phyloP scores from a whole-genome alignment of 1,284 basidiomycete species.

The Cutaneotrichosporon sp. region DNA sequence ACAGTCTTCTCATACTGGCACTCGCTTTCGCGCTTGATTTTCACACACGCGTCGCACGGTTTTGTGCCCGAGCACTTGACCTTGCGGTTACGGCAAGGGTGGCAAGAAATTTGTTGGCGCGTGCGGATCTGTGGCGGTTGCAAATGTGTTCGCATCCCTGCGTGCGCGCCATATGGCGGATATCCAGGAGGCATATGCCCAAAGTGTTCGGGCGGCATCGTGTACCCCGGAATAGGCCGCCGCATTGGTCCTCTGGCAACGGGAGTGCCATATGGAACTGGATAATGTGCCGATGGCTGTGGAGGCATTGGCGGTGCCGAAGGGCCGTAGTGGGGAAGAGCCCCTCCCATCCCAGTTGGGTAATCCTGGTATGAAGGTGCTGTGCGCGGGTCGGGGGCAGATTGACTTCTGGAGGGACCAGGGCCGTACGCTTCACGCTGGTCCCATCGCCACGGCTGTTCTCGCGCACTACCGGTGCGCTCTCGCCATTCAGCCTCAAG shows the following conservation, averaged over 20 bases:
- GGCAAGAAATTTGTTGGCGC: slow-evolving; percentile 38
- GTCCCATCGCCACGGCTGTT: too few relatives aligned
- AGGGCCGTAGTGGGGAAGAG: neutral
- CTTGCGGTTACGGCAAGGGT: slow-evolving; percentile 36
- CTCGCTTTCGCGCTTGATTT: slow-evolving; percentile 24
- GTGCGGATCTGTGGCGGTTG: slow-evolving; percentile 9
- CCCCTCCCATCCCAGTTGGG: too few relatives aligned
- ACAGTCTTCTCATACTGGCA: slow-evolving; percentile 35
- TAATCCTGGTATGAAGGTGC: neutral
- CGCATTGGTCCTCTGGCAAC: too few relatives aligned
- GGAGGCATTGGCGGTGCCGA: neutral
- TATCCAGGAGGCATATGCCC: neutral
- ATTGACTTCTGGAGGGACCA: neutral
- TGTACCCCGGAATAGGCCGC: neutral
- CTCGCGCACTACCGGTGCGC: too few relatives aligned
- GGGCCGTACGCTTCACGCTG: neutral
- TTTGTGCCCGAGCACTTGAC: slow-evolving; percentile 36
- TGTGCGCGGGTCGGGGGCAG: neutral
- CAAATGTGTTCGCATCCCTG: neutral
- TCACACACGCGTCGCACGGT: slow-evolving; percentile 35
- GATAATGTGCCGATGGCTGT: neutral
- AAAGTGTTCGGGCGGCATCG: neutral
- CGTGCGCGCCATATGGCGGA: neutral
- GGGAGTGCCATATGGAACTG: neutral
- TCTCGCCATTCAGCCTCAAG: too few relatives aligned